Evolutionary conservation across 2,329 filamentous ascomycete species (phyloP).

Genomic region (Fusarium sterilihyphosum): DNA sequence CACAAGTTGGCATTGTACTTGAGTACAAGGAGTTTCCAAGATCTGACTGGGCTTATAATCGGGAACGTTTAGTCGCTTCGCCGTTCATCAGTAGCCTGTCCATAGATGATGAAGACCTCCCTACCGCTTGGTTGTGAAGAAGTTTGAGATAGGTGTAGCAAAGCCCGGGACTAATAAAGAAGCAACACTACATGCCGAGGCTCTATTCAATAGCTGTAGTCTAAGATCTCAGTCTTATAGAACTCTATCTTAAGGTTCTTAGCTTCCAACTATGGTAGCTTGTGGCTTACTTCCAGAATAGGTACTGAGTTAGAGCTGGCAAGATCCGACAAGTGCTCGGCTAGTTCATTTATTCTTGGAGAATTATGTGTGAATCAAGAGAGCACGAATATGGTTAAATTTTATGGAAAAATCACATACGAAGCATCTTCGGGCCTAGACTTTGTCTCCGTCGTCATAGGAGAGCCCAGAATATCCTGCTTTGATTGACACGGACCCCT

Average conservation of each 20-base stretch:
- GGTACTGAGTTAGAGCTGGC: background rate
- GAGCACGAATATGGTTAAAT: background rate
- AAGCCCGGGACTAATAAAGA: background rate
- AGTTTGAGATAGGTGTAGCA: background rate
- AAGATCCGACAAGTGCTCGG: background rate
- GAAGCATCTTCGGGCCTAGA: background rate
- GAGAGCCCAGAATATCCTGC: background rate
- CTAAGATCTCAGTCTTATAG: background rate
- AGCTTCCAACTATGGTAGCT: background rate
- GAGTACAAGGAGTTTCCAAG: background rate
- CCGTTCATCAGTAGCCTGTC: background rate
- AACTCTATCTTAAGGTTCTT: background rate
- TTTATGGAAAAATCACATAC: background rate
- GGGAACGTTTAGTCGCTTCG: background rate
- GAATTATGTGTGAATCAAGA: background rate
- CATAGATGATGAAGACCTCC: background rate
- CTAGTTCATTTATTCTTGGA: background rate
- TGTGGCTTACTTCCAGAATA: background rate
- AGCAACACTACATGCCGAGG: background rate
- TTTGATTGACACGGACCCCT: constrained; percentile 15
- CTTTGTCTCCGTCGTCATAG: background rate
- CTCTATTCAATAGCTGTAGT: background rate
- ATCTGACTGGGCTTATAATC: background rate
- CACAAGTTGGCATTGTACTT: background rate
- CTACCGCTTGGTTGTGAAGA: background rate